A percentile compares a stretch with the other conserved stretches of the same genome.
Evolutionary conservation across 2,329 filamentous ascomycete genomes (phyloP).

Genomic region (Curvularia spicifera): DNA sequence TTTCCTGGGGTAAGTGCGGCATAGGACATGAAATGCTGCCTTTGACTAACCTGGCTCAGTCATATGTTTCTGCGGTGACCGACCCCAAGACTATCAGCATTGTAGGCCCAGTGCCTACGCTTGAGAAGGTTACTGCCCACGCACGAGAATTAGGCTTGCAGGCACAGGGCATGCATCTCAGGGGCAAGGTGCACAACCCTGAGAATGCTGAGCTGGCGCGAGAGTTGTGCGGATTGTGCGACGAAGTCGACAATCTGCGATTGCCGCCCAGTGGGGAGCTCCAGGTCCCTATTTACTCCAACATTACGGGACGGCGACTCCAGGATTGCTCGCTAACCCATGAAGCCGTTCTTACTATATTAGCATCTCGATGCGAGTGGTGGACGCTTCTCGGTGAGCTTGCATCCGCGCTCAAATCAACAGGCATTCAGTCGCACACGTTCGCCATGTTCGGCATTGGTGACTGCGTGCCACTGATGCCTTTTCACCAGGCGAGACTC

Average conservation of each 20-base stretch:
- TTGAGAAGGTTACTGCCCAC: slow-evolving; percentile 17
- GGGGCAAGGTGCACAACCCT: slow-evolving; percentile 33
- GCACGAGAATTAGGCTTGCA: slow-evolving; percentile 21
- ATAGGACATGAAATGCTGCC: neutral
- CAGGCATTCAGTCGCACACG: slow-evolving; percentile 15
- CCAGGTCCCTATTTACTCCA: slow-evolving; percentile 24
- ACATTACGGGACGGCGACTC: slow-evolving; percentile 17
- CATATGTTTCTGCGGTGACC: slow-evolving; percentile 32
- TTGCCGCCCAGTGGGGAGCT: slow-evolving; percentile 20
- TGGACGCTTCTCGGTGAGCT: slow-evolving; percentile 26
- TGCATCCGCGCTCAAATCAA: slow-evolving; percentile 22
- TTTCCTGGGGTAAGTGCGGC: slow-evolving; percentile 27
- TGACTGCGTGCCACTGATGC: slow-evolving; percentile 27
- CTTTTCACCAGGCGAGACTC: slow-evolving; percentile 21
- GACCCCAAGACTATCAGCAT: slow-evolving; percentile 35
- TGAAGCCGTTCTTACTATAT: slow-evolving; percentile 24
- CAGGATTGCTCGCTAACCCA: slow-evolving; percentile 13
- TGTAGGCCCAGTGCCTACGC: slow-evolving; percentile 22
- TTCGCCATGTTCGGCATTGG: slow-evolving; percentile 33
- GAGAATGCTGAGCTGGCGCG: slow-evolving; percentile 26
- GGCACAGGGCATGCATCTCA: slow-evolving; percentile 25
- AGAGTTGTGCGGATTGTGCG: slow-evolving; percentile 16
- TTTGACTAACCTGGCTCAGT: slow-evolving; percentile 2
- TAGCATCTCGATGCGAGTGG: slow-evolving; percentile 32
- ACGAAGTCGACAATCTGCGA: slow-evolving; percentile 15